Base-by-base conservation (phyloP, 75 land plant species). In the Larix kaempferi region DNA sequence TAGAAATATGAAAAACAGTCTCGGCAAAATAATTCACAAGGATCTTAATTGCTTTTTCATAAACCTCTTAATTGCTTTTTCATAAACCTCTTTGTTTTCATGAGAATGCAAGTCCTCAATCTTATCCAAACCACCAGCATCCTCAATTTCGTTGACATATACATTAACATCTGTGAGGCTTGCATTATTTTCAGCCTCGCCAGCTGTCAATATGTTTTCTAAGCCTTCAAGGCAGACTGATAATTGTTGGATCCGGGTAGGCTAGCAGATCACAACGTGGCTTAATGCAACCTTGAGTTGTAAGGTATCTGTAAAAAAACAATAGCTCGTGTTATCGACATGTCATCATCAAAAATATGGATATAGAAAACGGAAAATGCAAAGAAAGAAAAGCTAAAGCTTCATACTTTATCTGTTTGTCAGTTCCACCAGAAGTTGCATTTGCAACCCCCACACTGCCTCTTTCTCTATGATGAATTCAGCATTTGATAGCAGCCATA, bases 71-170 rank as follows among this genome's bases (percentile, higher is more conserved):
- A n/a, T n/a, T n/a, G n/a, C n/a, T n/a, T n/a, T n/a, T n/a, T n/a
- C n/a, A n/a, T 83, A 80, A 27, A 83, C 37, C 14, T 83, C 84
- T 54, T 74, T 81, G 77, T 81, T 81, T 35, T 83, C 84, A 49
- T 83, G 84, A 7, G 78, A 75, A 55, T 83, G 84, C 0, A 83
- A 52, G 29, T 82, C 76, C 76, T 83, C 84, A 15, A 83, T 80
- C 78, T 81, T 83, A 57, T 83, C 84, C 59, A 83, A 26, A 15
- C 85, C 85, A 11, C 82, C 85, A 59, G 84, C 85, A 25, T 84
- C 84, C 52, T 81, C 84, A 27, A 84, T 76, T 73, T 71, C 59
- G 23, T 59, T 44, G 3, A 79, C 79, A 81, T 84, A 84, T 17
- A 67, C 16, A 55, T 81, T 84, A 58, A 29, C 33, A 29, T 29